A percentile compares a stretch with the other conserved stretches of the same genome.
These are phyloP conservation scores for Trypanosomatidae sp. DNA, from an alignment of 208 protist species.

Conservation along the genomic window DNA sequence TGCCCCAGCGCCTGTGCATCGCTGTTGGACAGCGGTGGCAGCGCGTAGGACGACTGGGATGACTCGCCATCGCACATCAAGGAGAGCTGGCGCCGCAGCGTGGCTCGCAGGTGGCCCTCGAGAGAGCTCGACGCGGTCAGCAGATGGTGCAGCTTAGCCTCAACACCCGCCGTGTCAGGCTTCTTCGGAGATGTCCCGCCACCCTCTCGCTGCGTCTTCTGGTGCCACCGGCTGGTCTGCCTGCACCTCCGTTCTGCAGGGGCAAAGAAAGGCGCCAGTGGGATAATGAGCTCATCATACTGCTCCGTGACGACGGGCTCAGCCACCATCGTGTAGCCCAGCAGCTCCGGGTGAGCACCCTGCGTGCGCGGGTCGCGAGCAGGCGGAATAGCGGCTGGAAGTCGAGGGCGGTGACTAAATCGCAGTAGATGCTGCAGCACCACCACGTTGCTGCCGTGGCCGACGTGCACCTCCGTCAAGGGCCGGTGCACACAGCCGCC, in stretches of 20 bases:
- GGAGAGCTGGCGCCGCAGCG: constrained; percentile 22
- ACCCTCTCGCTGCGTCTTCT: not conserved
- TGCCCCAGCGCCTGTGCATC: constrained; percentile 26
- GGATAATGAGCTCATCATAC: constrained; percentile 84
- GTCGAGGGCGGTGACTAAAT: constrained; percentile 69
- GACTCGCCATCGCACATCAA: constrained; percentile 5
- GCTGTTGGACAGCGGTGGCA: constrained; percentile 9
- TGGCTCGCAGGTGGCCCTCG: constrained; percentile 20
- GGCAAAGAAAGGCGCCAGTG: constrained; percentile 14
- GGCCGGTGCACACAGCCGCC: constrained; percentile 3
- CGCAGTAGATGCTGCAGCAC: constrained; percentile 73
- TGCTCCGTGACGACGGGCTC: constrained; percentile 80
- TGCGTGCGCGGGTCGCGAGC: constrained; percentile 33
- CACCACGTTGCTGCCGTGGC: constrained; percentile 48
- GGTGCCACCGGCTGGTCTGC: not conserved
- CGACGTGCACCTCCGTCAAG: constrained; percentile 25
- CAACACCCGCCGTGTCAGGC: not conserved
- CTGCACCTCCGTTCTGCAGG: not conserved
- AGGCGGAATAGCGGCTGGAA: constrained; percentile 54
- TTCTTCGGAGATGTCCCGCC: not conserved
- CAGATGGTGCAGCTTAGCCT: constrained; percentile 1
- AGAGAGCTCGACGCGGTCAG: constrained; percentile 11
- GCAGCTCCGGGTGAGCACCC: constrained; percentile 35
- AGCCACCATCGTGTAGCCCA: constrained; percentile 74
- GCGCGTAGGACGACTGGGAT: not conserved